A percentile compares a stretch with the other conserved stretches of the same genome.
Evolutionary conservation across 768 basidiomycete genomes (phyloP).

Genomic region (Harrya chromipes): DNA sequence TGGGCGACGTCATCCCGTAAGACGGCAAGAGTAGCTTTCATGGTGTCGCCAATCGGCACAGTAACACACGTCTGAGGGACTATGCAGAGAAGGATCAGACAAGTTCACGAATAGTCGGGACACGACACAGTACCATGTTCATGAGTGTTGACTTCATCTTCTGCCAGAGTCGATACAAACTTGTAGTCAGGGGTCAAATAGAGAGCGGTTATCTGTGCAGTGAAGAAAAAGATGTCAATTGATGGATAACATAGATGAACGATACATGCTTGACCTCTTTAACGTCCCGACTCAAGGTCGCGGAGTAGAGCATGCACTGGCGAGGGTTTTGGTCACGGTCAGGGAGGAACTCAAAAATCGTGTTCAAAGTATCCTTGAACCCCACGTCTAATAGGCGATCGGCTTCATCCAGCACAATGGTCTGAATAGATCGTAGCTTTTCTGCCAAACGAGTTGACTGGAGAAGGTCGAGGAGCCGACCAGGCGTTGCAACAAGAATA

Average conservation of each 20-base stretch:
- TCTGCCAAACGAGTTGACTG: constrained; percentile 40
- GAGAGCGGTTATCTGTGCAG: constrained; percentile 23
- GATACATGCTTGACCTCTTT: constrained; percentile 38
- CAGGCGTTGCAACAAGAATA: constrained; percentile 72
- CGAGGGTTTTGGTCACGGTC: constrained; percentile 48
- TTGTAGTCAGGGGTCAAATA: constrained; percentile 28
- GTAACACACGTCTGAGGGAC: constrained; percentile 47
- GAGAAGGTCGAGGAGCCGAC: constrained; percentile 70
- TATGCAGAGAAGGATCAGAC: constrained; percentile 16
- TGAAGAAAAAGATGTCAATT: neutral
- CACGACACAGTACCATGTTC: constrained; percentile 43
- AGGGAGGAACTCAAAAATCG: constrained; percentile 48
- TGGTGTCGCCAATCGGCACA: constrained; percentile 38
- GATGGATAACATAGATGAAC: too few species aligned
- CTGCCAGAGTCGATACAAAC: constrained; percentile 58
- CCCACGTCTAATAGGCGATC: constrained; percentile 74
- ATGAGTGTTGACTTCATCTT: constrained; percentile 59
- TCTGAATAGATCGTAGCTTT: constrained; percentile 38
- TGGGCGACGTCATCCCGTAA: constrained; percentile 34
- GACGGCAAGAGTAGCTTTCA: constrained; percentile 41
- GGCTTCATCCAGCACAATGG: constrained; percentile 68
- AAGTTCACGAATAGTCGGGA: neutral
- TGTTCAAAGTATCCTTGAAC: constrained; percentile 65
- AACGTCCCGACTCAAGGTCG: constrained; percentile 71
- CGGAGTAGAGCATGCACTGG: constrained; percentile 69